Evolutionary conservation across 129 eudicot genomes (phyloP).

Genomic region (Deinandra increscens): DNA sequence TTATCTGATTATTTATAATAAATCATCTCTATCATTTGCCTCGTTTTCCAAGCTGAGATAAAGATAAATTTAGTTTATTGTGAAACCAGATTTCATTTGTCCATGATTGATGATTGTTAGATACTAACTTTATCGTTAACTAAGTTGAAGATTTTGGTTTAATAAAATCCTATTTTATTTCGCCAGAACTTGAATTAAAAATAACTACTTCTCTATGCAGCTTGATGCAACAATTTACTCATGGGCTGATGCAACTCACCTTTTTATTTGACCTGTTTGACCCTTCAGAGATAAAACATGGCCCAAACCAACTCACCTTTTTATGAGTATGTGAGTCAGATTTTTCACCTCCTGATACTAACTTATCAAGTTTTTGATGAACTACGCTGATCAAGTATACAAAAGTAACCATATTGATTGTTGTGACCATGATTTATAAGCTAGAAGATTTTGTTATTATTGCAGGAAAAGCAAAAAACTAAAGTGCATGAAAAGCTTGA

Average conservation of each 20-base stretch:
- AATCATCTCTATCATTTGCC: constrained; percentile 9
- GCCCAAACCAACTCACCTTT: background rate
- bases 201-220: constrained; percentile 22
- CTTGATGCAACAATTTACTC: constrained; percentile 26
- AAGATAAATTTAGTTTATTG: background rate
- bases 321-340: background rate
- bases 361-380: background rate
- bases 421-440: constrained; percentile 7
- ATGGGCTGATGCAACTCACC: constrained; percentile 22
- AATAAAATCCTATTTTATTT: background rate
- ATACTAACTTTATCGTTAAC: background rate
- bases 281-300: background rate
- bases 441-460: constrained; percentile 2
- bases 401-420: background rate
- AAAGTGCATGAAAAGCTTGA: constrained; percentile 80
- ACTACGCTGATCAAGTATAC: background rate
- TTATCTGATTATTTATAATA: constrained; percentile 14
- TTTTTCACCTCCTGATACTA: background rate
- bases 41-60: background rate
- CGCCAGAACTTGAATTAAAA: background rate
- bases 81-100: constrained; percentile 14
- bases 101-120: background rate
- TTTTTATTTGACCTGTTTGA: background rate
- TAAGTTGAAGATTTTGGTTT: background rate
- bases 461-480: constrained; percentile 82